Base-by-base conservation (phyloP, 208 protist genomes). In the Strigomonas culicis region DNA sequence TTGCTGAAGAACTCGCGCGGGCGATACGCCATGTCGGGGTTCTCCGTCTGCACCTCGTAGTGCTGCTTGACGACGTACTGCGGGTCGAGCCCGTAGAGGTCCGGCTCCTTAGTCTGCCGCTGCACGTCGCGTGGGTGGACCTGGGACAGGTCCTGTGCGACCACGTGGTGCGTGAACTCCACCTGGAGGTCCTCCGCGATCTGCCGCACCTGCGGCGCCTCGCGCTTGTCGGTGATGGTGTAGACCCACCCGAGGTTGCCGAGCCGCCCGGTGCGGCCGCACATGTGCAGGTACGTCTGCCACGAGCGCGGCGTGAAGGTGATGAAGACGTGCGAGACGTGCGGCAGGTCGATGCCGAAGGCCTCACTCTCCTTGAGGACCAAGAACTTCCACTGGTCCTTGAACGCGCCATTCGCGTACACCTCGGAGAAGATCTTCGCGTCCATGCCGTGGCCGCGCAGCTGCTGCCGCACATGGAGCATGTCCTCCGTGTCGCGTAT, bases 161-260 rank as follows among this genome's bases (percentile, higher is more conserved):
- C 53, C 41, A 88, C 80, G 50, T 90, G 85, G 30, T 83, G 52
- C 32, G 52, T 68, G 53, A 92, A 89, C 53, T 90, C 79, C 1
- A 94, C 77, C 10, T 79, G 59, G 24, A 90, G 59, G 22, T 84
- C 83, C 44, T 86, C 71, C 8, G 77, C 83, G 8, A 92, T 71
- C 19, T 79, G 63, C 0, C 88, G 82, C 1, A 94, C 72, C 32
- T 19, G 22, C 53, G 75, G 79, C 2, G 88, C 80, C 3, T 84
- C 75, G 10, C 71, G 71, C 62, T 86, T 81, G 58, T 92, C 84
- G 8, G 68, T 66, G 17, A 94, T 65, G n/a, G 74, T 79, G 75
- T 88, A 92, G 3, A 85, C 88, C 86, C 88, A 94, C 17, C 88
- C 88, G n/a, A 90, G 71, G 68, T 88, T 92, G 52, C 85, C 84